Evolutionary conservation across 192 early-diverging fungal genomes (phyloP), one percentile per base, ranked within the genome.

Genomic region (Umbelopsis ramanniana): DNA sequence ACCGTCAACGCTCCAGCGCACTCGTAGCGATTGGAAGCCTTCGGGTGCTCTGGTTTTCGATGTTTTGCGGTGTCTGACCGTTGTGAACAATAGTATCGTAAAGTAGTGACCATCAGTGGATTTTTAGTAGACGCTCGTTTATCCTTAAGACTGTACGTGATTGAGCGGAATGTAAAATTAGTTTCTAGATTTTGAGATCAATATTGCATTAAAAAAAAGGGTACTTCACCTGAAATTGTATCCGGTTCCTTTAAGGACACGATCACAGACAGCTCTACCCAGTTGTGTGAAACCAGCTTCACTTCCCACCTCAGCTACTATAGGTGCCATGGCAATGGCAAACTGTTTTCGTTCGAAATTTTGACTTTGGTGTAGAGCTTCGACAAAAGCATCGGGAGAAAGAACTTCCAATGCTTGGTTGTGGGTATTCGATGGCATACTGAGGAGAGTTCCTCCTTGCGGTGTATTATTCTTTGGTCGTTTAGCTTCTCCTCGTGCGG

Each of bases 41-140:
- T 79, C 7, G 77, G 72, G 38, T 74, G 55, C 19, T 79, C 77
- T 11, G 69, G 68, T 40, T 79, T 79, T 26, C 77, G 52, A n/a
- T 69, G 77, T 43, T 79, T 79, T 22, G 70, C 73, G 19, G 70
- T 79, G 29, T 79, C 77, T 19, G 77, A 57, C 23, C 77, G 46
- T 35, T 79, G 77, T 26, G 77, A 79, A 26, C 77, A 79, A 35
- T 79, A 79, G 17, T 79, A 79, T 21, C 77, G 77, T 40, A 79
- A 35, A 2, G 77, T 79, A n/a, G 77, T 74, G 38, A 72, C 24
- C 4, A 73, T 79, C 10, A 74, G 73, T 33, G 77, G 77, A 3
- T 33, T 70, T 22, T 72, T 74, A 2, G 77, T 79, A 37, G 72
- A 74, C 24, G 69, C 68, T 23, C 77, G 55, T 24, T 73, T 73